Evolutionary conservation across 768 basidiomycete genomes (phyloP).

Genomic region (Pholiota microspora): DNA sequence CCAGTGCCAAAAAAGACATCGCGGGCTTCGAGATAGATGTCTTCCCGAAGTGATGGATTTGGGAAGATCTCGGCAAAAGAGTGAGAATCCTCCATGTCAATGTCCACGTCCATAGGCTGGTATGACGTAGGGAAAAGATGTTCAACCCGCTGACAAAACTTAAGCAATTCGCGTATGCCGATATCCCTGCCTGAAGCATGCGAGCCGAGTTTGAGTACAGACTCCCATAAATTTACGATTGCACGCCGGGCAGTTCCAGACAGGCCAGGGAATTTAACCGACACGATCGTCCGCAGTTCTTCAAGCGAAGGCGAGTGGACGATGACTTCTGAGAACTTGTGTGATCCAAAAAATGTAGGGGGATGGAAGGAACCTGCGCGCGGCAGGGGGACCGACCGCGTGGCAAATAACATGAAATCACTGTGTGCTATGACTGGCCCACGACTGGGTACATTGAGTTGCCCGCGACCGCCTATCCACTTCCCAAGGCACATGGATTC

Average conservation of each 20-base stretch:
- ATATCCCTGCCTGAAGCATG: constrained; percentile 55
- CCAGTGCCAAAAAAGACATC: constrained; percentile 90
- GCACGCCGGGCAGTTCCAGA: constrained; percentile 43
- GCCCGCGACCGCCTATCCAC: constrained; percentile 72
- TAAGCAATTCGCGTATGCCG: constrained; percentile 79
- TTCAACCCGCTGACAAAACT: constrained; percentile 76
- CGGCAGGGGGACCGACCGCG: constrained; percentile 62
- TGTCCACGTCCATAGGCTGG: constrained; percentile 40
- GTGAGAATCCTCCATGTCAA: constrained; percentile 16
- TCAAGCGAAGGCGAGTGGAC: constrained; percentile 57
- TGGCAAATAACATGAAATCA: constrained; percentile 86
- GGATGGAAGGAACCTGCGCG: constrained; percentile 46
- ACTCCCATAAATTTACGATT: constrained; percentile 70
- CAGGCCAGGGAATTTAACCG: constrained; percentile 63
- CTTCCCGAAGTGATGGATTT: constrained; percentile 79
- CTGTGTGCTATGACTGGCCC: constrained; percentile 75
- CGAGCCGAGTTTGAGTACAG: constrained; percentile 49
- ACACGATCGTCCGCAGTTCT: constrained; percentile 73
- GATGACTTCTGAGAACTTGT: constrained; percentile 76
- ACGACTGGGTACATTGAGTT: constrained; percentile 70
- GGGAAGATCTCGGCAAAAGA: constrained; percentile 51
- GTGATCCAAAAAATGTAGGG: constrained; percentile 79
- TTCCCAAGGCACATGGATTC: constrained; percentile 70
- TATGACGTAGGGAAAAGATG: constrained; percentile 51
- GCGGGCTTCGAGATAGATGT: constrained; percentile 82